Base-by-base conservation (phyloP, 257 asterid species). In the Capsicum rhomboideum region DNA sequence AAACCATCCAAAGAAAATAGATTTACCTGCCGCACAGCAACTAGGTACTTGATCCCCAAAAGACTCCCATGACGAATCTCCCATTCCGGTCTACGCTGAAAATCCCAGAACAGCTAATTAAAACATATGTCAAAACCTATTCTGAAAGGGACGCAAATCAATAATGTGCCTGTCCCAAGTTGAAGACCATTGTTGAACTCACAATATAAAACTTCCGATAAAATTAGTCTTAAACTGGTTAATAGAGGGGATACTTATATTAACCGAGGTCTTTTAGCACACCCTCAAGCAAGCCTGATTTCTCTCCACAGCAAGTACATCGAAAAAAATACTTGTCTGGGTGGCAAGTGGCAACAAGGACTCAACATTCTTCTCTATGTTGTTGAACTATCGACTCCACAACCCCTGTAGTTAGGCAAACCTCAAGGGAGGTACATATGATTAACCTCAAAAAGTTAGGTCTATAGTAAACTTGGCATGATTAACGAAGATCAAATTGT, bases 81-180 rank as follows among this genome's bases (percentile, higher is more conserved):
- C 99, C 99, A 97, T 88, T 97, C 99, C 88, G 98, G 91, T 85
- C 98, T 95, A 97, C 92, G 91, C 99, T 97, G 99, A 91, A 95
- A 92, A 85, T 89, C 87, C 89, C 87, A 34, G 88, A 87, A 88
- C 84, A 84, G 87, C 86, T 89, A 90, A 92, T 92, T 87, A 92
- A 89, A 94, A 89, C 63, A 83, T 64, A 82, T 78, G 89, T 26
- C 72, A 75, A 52, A 82, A 78, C 44, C 28, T 64, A 16, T 53
- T n/a, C 44, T 5, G 66, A 49, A 34, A 69, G 29, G 55, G 34
- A 7, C 9, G 53, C 10, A 68, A 26, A 40, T 34, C 77, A 68
- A 68, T n/a, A 37, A 68, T 68, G 16, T 8, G 44, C 1, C 42
- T 9, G 61, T 49, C 81, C 61, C 44, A 9, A 75, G 55, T 26